phyloP scores from a whole-genome alignment of 164 flowering plant genomes.

The Berberis thunbergii region DNA sequence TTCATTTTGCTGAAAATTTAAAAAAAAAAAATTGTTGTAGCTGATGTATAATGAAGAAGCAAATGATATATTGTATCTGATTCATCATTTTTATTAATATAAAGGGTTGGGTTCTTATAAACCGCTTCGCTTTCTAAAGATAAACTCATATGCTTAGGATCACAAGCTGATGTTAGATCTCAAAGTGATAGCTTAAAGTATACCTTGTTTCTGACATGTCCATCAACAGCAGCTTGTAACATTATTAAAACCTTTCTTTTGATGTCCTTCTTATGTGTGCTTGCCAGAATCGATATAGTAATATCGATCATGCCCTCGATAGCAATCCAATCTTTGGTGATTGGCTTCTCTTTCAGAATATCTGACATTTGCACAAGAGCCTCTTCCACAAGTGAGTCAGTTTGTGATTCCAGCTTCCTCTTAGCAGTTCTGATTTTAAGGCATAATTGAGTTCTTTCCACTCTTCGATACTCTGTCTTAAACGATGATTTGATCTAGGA shows the following conservation, averaged over 20 bases:
- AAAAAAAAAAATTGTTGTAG: too few relatives aligned
- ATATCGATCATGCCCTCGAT: conserved; percentile 46
- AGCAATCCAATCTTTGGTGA: conserved; percentile 66
- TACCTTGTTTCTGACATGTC: conserved; percentile 60
- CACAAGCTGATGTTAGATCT: too few relatives aligned
- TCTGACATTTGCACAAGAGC: conserved; percentile 43
- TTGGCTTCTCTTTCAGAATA: conserved; percentile 44
- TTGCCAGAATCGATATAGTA: conserved; percentile 33
- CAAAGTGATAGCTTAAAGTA: neutral
- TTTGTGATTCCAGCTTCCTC: conserved; percentile 28
- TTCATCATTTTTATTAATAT: too few relatives aligned
- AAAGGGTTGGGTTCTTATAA: too few relatives aligned
- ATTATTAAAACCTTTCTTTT: conserved; percentile 33
- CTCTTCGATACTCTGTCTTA: conserved; percentile 64
- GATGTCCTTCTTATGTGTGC: conserved; percentile 30
- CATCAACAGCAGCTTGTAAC: conserved; percentile 35
- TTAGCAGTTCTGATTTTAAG: conserved; percentile 44
- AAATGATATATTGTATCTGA: too few relatives aligned
- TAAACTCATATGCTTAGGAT: too few relatives aligned
- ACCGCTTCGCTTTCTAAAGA: too few relatives aligned
- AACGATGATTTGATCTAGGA: conserved; percentile 42
- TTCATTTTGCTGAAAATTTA: too few relatives aligned
- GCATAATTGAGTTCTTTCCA: conserved; percentile 72
- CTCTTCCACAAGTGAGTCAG: conserved; percentile 26
- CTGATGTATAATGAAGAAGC: too few relatives aligned